phyloP scores from a whole-genome alignment of 176 grass and related monocot species.

The Musa beccarii region DNA sequence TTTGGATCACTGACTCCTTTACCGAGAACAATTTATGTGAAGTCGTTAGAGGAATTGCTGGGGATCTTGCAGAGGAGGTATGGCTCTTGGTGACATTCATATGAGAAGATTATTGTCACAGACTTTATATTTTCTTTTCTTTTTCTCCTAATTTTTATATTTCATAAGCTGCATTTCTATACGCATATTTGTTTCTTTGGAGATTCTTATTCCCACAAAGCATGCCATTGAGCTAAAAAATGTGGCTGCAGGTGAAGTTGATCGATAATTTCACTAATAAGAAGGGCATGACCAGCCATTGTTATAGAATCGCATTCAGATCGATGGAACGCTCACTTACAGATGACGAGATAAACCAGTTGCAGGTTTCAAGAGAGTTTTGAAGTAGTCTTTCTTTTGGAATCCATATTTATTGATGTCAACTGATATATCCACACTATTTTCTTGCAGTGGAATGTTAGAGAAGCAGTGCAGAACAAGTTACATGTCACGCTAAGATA shows the following conservation, averaged over 20 bases:
- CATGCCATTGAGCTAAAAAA: no score
- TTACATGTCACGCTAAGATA: conserved; percentile 72
- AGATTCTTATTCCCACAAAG: not conserved
- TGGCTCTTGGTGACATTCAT: conserved; percentile 2
- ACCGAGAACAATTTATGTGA: conserved; percentile 99
- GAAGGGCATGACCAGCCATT: conserved; percentile 97
- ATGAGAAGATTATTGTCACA: not conserved
- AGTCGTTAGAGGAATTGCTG: conserved; percentile 91
- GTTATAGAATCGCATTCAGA: conserved; percentile 86
- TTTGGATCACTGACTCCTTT: conserved; percentile 85
- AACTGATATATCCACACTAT: conserved; percentile 7
- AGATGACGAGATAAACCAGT: conserved; percentile 74
- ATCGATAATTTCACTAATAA: conserved; percentile 98
- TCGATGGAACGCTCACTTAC: conserved; percentile 87
- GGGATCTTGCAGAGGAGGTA: conserved; percentile 96
- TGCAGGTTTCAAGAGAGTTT: conserved; percentile 49
- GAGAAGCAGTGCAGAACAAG: conserved; percentile 81
- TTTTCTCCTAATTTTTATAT: not conserved
- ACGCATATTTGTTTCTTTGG: not conserved
- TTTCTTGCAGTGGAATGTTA: conserved; percentile 69
- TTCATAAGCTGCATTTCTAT: not conserved
- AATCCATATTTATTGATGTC: not conserved
- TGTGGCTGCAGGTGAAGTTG: conserved; percentile 50
- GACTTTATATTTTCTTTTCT: not conserved
- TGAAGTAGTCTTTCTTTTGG: not conserved